Evolutionary conservation across 331 rosid genomes (phyloP), one percentile per base, ranked within the genome.

Genomic region (Telfairia occidentalis): DNA sequence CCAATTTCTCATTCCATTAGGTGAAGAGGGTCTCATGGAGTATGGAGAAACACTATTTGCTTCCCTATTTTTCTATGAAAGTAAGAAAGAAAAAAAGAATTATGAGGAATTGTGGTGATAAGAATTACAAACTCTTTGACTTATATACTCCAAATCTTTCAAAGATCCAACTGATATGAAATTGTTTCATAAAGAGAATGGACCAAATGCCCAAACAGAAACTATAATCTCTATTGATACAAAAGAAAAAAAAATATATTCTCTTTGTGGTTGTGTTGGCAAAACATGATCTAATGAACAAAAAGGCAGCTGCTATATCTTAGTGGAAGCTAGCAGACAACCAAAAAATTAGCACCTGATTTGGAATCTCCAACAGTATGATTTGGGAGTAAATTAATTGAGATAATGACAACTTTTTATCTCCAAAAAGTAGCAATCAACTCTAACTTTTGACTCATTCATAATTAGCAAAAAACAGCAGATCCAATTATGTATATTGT

Each of bases 281-380:
- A 65, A 65, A 65, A 4, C 32, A 38, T 65, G 71, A 35, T 63
- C 29, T 63, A 29, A 19, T 63, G 7, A 32, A 63, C 48, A 28
- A 64, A 64, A 64, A 64, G 49, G 71, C 34, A 66, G 52, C 29
- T 63, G 42, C 16, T 35, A 18, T 63, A 34, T 34, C 12, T 35
- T 38, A 65, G 72, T 65, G 72, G 49, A 0, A 69, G 74, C 74
- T 69, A 69, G 74, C 55, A 69, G 74, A 69, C 54, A 40, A 69
- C 54, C 18, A 64, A 13, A 43, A 5, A 69, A 43, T 43, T 11
- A 65, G 4, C 52, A 65, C 35, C 55, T 40, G 13, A 69, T 69
- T 69, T 23, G 24, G 74, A 69, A 69, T 69, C 74, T 69, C 23
- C 12, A 43, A 69, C 74, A 69, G 74, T 69, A 0, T 69, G 34